phyloP scores from a whole-genome alignment of 2,329 filamentous ascomycete species.

The Microdochium trichocladiopsis region DNA sequence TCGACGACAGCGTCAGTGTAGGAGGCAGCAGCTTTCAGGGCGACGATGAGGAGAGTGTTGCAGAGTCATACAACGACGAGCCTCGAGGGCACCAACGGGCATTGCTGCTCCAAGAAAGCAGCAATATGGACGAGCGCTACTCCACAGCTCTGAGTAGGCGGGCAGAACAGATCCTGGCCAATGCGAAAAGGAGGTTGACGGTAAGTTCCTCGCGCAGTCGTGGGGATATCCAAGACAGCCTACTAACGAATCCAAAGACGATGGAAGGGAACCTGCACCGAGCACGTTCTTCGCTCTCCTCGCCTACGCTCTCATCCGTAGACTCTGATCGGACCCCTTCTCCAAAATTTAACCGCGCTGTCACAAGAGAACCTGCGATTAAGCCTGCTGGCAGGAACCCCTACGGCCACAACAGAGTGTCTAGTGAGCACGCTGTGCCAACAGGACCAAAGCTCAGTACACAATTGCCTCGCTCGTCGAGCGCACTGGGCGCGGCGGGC shows the following conservation, averaged over 20 bases:
- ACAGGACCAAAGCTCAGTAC: constrained; percentile 31
- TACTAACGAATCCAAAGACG: constrained; percentile 45
- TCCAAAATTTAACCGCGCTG: constrained; percentile 36
- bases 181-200: constrained; percentile 82
- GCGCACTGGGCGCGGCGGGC: constrained; percentile 53
- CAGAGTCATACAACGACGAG: constrained; percentile 46
- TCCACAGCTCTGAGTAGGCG: constrained; percentile 74
- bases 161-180: constrained; percentile 85
- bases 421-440: constrained; percentile 52
- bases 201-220: constrained; percentile 43
- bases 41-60: constrained; percentile 60
- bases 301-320: constrained; percentile 25
- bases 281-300: constrained; percentile 62
- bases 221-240: not conserved
- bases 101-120: constrained; percentile 15
- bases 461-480: constrained; percentile 52
- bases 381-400: constrained; percentile 8
- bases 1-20: constrained; percentile 55
- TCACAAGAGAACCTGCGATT: constrained; percentile 11
- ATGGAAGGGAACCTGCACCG: constrained; percentile 90
- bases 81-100: constrained; percentile 20
- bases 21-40: constrained; percentile 61
- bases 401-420: constrained; percentile 50
- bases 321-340: constrained; percentile 42
- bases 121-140: constrained; percentile 52